Evolutionary conservation across 345 rosid species (phyloP).

Genomic region (Turritis glabra): DNA sequence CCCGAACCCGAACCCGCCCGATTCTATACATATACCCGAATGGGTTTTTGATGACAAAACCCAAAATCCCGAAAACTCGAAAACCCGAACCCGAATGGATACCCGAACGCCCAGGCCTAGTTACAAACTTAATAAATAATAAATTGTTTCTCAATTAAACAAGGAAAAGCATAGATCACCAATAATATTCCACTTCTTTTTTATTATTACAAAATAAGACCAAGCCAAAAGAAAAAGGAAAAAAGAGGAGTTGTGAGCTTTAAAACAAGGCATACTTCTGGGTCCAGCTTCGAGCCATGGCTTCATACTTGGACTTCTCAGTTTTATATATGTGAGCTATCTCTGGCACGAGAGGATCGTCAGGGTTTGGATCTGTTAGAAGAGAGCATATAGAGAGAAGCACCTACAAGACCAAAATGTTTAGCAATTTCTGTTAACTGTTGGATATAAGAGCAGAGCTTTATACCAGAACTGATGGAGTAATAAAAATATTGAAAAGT

Average conservation of each 20-base stretch:
- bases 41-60: no score
- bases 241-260: background rate
- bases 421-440: background rate
- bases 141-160: slow-evolving; percentile 2
- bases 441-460: background rate
- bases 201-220: slow-evolving; percentile 28
- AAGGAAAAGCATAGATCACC: slow-evolving; percentile 1
- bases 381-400: slow-evolving; percentile 67
- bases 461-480: background rate
- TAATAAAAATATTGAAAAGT: background rate
- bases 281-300: slow-evolving; percentile 66
- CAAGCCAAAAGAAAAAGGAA: slow-evolving; percentile 13
- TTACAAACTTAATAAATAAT: no score
- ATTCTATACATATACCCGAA: no score
- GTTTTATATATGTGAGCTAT: slow-evolving; percentile 60
- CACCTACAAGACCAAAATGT: slow-evolving; percentile 41
- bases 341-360: slow-evolving; percentile 66
- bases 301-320: slow-evolving; percentile 59
- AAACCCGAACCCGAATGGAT: no score
- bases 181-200: slow-evolving; percentile 16
- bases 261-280: slow-evolving; percentile 68
- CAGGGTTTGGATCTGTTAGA: slow-evolving; percentile 71
- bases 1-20: no score
- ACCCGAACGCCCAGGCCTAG: no score
- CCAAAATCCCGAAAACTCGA: no score